A percentile compares a stretch with the other conserved stretches of the same genome.
Conservation (phyloP, 2,329 filamentous ascomycete genomes). For the Bipolaris cookei region DNA sequence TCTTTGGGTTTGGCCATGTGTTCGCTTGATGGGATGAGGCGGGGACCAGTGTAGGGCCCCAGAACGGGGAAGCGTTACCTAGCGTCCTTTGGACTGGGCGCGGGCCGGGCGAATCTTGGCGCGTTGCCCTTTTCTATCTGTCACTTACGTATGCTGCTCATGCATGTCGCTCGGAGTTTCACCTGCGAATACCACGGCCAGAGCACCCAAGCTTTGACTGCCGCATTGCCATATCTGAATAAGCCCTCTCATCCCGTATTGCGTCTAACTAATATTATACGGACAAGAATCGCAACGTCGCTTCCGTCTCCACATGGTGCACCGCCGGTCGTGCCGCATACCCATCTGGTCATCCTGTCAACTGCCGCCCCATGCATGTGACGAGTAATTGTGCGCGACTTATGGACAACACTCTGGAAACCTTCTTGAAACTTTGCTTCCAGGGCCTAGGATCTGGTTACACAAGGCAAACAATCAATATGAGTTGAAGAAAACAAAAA, state of each 20-base stretch:
- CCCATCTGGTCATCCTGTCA: neutral
- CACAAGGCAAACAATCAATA: neutral
- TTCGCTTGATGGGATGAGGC: conserved; percentile 2
- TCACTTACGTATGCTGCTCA: neutral
- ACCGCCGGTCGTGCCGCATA: neutral
- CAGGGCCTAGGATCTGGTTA: too few relatives aligned
- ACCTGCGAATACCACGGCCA: too few relatives aligned
- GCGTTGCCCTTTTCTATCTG: neutral
- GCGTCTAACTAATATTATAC: too few relatives aligned
- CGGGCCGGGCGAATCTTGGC: conserved; percentile 11
- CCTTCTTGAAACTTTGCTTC: too few relatives aligned
- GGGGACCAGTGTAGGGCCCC: neutral
- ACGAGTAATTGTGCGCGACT: neutral
- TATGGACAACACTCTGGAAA: neutral
- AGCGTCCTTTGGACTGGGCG: neutral
- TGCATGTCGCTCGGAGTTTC: too few relatives aligned
- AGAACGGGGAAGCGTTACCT: conserved; percentile 2
- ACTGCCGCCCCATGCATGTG: neutral
- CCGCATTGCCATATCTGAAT: too few relatives aligned
- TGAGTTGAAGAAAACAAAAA: conserved; percentile 3
- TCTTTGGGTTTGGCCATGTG: conserved; percentile 3
- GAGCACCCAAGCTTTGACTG: too few relatives aligned
- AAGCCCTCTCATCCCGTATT: too few relatives aligned
- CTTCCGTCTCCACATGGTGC: neutral
- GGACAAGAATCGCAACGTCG: neutral